Percentiles rank a stretch among this genome's conserved stretches.
Evolutionary conservation across 345 rosid species (phyloP).

Genomic region (Zanthoxylum bungeanum): DNA sequence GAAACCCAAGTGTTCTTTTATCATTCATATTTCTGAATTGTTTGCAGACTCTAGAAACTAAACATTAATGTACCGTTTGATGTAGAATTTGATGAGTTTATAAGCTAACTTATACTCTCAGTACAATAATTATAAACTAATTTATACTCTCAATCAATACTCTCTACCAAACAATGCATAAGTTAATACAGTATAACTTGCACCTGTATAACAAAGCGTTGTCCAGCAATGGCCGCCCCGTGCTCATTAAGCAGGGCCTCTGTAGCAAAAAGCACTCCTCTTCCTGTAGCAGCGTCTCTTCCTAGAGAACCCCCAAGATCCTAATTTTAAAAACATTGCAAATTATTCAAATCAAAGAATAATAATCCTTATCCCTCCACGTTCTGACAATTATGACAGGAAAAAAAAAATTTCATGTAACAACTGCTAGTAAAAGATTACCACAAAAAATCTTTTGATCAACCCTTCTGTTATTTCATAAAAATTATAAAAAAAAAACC

Average conservation of each 20-base stretch:
- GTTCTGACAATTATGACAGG: background rate
- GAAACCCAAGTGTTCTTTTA: background rate
- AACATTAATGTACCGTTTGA: too few relatives aligned
- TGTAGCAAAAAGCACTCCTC: conserved; percentile 90
- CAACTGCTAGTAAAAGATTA: background rate
- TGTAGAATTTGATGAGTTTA: too few relatives aligned
- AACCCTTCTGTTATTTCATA: background rate
- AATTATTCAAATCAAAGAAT: background rate
- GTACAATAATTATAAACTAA: too few relatives aligned
- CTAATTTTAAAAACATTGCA: conserved; percentile 26
- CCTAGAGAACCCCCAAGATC: conserved; percentile 99
- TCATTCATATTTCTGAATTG: background rate
- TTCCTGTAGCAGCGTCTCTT: conserved; percentile 95
- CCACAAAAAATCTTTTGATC: background rate
- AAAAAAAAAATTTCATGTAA: background rate
- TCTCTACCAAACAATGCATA: too few relatives aligned
- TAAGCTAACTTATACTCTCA: too few relatives aligned
- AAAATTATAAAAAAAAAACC: too few relatives aligned
- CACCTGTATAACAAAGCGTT: conserved; percentile 84
- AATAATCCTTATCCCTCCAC: background rate
- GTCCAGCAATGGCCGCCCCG: conserved; percentile 72
- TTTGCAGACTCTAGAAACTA: background rate
- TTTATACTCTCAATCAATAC: too few relatives aligned
- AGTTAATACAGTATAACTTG: background rate
- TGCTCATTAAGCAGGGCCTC: conserved; percentile 91